Evolutionary conservation across 352 stramenopile genomes (phyloP), one percentile per base, ranked within the genome.

Genomic region (Pseudoperonospora humuli): DNA sequence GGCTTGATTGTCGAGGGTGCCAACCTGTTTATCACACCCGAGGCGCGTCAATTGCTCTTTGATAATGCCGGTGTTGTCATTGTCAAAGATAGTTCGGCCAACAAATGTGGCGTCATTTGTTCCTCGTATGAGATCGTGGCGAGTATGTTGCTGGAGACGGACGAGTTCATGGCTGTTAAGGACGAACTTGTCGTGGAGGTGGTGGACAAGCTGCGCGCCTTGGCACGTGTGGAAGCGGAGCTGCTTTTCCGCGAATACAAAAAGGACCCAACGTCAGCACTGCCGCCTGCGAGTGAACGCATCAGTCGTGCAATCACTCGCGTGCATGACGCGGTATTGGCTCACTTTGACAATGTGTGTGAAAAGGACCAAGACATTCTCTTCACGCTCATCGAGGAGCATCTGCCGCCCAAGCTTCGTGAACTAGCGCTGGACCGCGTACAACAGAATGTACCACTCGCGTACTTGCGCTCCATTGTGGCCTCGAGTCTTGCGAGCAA

Each of bases 211-310:
- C 70, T 99, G 3, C 79, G 93, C 26, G 57, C 92, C 26, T 63
- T 97, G 39, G 95, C 94, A 7, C 78, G 92, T 24, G 67, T 97
- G 33, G 95, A 99, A 49, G 96, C 95, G 18, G 82, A 98, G 61
- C 73, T 99, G 27, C 73, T 99, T 2, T 98, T 99, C 75, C 82
- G 93, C n/a, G 95, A 98, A 73, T 97, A 96, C 71, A 93, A 88
- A 69, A 87, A 86, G 53, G 72, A 90, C 67, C 79, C 77, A 27
- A 54, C 76, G 28, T 79, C 70, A 0, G 73, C 84, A 19, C 65
- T 98, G 17, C 93, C 94, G 21, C 79, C 95, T 31, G 78, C 96
- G 15, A 97, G 84, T 45, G 87, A 98, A 66, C 85, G 95, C 9
- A 98, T 99, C 51, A 97, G 80, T 61, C 83, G 84, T 49, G 82